These are phyloP conservation scores for Annona squamosa DNA, from an alignment of 164 flowering plant genomes.

Conservation along the genomic window DNA sequence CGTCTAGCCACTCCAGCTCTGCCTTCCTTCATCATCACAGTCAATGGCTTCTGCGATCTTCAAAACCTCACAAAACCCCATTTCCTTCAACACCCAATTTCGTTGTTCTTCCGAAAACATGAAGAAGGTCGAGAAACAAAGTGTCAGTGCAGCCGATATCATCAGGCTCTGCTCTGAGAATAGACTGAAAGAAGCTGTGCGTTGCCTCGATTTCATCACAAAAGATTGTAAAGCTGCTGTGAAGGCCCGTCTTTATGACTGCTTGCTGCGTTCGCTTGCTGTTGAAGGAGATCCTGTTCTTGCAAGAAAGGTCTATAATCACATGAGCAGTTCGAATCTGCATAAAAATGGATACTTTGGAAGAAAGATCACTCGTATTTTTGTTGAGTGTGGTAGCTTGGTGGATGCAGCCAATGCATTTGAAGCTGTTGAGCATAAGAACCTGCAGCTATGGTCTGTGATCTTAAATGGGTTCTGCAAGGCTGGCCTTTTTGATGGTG, in stretches of 20 bases:
- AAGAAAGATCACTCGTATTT: slow-evolving; percentile 3
- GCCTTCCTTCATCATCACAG: slow-evolving; percentile 3
- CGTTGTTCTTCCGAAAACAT: not conserved
- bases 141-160: not conserved
- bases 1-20: not conserved
- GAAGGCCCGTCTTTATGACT: not conserved
- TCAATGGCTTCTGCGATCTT: slow-evolving; percentile 13
- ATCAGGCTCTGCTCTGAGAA: slow-evolving; percentile 9
- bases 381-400: slow-evolving; percentile 15
- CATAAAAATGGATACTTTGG: slow-evolving; percentile 5
- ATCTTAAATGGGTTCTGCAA: slow-evolving; percentile 10
- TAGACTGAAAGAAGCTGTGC: slow-evolving; percentile 10
- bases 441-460: slow-evolving; percentile 5
- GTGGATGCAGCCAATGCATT: slow-evolving; percentile 7
- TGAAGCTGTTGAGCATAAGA: slow-evolving; percentile 4
- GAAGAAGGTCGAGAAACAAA: not conserved
- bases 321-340: slow-evolving; percentile 1
- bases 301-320: slow-evolving; percentile 11
- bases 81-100: not conserved
- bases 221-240: not conserved
- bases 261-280: slow-evolving; percentile 9
- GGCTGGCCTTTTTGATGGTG: slow-evolving; percentile 8
- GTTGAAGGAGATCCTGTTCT: slow-evolving; percentile 6
- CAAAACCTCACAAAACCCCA: slow-evolving; percentile 6
- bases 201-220: slow-evolving; percentile 3